Percentiles rank a stretch among this genome's conserved stretches.
Conservation (phyloP, 2,329 filamentous ascomycete species). For the Colletotrichum endophyticum region DNA sequence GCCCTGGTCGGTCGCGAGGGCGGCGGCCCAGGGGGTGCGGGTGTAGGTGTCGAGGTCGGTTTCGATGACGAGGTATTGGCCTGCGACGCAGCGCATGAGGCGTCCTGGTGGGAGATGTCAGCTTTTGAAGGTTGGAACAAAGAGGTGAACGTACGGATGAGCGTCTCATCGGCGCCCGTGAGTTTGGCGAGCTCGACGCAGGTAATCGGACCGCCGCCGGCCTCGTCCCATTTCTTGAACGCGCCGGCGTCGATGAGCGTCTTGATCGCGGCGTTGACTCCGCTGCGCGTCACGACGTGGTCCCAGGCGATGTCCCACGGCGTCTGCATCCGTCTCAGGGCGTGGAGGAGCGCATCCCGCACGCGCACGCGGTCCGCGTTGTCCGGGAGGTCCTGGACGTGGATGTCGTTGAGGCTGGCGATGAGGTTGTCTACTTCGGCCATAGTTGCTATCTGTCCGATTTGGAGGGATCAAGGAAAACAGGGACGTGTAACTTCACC, state of each 20-base stretch:
- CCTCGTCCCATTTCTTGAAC: constrained; percentile 38
- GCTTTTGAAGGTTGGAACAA: too few species aligned
- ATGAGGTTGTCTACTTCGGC: constrained; percentile 29
- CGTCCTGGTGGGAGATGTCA: constrained; percentile 26
- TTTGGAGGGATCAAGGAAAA: too few species aligned
- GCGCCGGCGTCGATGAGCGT: constrained; percentile 41
- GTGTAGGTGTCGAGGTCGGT: constrained; percentile 36
- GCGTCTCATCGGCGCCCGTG: constrained; percentile 33
- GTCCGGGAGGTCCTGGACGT: constrained; percentile 30
- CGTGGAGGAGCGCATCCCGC: constrained; percentile 34
- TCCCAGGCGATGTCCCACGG: constrained; percentile 45
- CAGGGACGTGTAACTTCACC: neutral
- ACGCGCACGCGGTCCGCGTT: constrained; percentile 36
- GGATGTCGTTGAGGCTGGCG: constrained; percentile 27
- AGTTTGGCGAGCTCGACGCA: constrained; percentile 35
- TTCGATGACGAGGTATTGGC: constrained; percentile 38
- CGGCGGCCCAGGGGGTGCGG: constrained; percentile 35
- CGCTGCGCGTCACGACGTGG: constrained; percentile 36
- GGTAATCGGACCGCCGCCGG: constrained; percentile 31
- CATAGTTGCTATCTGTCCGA: constrained; percentile 14
- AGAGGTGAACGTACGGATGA: constrained; percentile 38
- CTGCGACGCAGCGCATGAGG: constrained; percentile 38
- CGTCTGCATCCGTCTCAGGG: constrained; percentile 35
- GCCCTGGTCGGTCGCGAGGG: constrained; percentile 30
- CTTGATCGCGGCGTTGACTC: constrained; percentile 38